A percentile compares a stretch with the other conserved stretches of the same genome.
phyloP scores from a whole-genome alignment of 108 stramenopile genomes.

The Asterionellopsis glacialis region DNA sequence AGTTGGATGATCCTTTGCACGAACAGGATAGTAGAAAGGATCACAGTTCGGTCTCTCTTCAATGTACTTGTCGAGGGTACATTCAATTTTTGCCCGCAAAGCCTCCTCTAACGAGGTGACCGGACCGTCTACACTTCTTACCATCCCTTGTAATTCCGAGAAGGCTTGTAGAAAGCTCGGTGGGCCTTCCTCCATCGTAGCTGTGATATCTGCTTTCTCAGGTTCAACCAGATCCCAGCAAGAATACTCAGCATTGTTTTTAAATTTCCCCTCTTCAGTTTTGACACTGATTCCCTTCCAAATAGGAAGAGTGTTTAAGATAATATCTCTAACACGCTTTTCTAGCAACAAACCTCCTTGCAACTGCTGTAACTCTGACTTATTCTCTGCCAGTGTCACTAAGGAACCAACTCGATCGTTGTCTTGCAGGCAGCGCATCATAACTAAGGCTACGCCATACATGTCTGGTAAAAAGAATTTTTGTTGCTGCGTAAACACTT shows the following conservation, averaged over 20 bases:
- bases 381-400: too few species aligned
- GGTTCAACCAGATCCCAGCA: constrained; percentile 13
- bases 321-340: too few species aligned
- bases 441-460: too few species aligned
- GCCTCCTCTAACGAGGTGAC: constrained; percentile 8
- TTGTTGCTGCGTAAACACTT: too few species aligned
- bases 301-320: neutral
- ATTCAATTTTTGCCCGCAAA: constrained; percentile 13
- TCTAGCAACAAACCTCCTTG: too few species aligned
- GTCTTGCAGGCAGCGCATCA: too few species aligned
- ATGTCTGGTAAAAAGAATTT: too few species aligned
- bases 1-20: constrained; percentile 37
- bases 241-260: neutral
- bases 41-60: constrained; percentile 8
- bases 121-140: too few species aligned
- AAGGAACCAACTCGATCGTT: too few species aligned
- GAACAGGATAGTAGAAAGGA: constrained; percentile 22
- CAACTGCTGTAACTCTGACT: too few species aligned
- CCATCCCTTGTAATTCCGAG: too few species aligned
- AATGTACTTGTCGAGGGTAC: constrained; percentile 8
- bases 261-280: neutral
- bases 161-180: neutral
- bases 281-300: constrained; percentile 1
- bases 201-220: constrained; percentile 3
- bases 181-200: constrained; percentile 1